These are phyloP conservation scores for Talaromyces sp. DNA, from an alignment of 2,329 filamentous ascomycete species.

Conservation along the genomic window DNA sequence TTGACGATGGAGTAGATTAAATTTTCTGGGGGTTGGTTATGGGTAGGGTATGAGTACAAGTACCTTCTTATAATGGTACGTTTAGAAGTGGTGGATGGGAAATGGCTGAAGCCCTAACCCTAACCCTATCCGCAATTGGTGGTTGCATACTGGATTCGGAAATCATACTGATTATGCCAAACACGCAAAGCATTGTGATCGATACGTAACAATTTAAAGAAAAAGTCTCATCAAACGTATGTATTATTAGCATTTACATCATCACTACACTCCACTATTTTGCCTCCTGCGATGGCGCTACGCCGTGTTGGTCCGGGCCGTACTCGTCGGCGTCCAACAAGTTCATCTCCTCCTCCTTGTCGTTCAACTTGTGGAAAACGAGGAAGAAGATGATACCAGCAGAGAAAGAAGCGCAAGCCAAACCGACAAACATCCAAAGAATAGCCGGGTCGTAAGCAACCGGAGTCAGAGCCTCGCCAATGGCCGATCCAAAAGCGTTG, in stretches of 20 bases:
- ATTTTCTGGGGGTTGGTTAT: not conserved
- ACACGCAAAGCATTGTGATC: too few species aligned
- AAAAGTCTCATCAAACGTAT: not conserved
- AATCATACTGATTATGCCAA: not conserved
- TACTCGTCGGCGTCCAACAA: slow-evolving; percentile 36
- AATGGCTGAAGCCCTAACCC: not conserved
- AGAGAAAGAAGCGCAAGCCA: slow-evolving; percentile 44
- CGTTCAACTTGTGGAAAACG: slow-evolving; percentile 45
- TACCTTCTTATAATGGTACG: too few species aligned
- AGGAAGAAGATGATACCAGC: slow-evolving; percentile 45
- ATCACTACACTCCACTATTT: not conserved
- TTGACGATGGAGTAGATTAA: not conserved
- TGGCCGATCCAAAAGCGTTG: slow-evolving; percentile 50
- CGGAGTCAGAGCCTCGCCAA: slow-evolving; percentile 58
- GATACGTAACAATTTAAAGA: not conserved
- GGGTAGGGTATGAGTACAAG: too few species aligned
- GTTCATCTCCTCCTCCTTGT: slow-evolving; percentile 46
- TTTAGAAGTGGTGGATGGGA: too few species aligned
- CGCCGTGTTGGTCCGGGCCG: not conserved
- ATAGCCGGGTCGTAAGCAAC: slow-evolving; percentile 58
- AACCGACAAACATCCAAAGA: slow-evolving; percentile 59
- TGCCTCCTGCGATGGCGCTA: not conserved
- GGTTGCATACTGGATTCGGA: not conserved
- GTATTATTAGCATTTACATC: not conserved
- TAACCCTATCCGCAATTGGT: not conserved